These are phyloP conservation scores for Zopfochytrium polystomum DNA, from an alignment of 371 early-diverging fungal genomes.

Conservation along the genomic window DNA sequence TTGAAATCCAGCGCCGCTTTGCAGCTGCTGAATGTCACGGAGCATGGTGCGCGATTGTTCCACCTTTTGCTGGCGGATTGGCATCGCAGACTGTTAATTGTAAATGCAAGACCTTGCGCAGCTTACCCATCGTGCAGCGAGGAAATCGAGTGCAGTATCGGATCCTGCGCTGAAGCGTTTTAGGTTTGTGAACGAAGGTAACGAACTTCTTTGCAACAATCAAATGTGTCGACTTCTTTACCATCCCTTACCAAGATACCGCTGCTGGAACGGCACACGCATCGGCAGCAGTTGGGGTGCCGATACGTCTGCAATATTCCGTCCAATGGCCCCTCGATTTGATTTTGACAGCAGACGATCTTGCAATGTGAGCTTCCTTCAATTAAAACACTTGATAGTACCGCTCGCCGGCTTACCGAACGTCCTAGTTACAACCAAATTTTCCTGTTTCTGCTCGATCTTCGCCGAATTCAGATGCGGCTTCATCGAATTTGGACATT, in stretches of 20 bases:
- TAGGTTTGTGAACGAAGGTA: constrained; percentile 11
- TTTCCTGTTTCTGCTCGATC: constrained; percentile 60
- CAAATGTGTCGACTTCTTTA: neutral
- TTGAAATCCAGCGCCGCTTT: constrained; percentile 39
- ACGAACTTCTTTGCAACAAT: neutral
- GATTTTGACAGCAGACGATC: constrained; percentile 59
- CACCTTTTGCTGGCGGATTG: neutral
- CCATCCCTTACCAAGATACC: neutral
- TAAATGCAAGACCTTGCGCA: no score
- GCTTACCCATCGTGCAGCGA: no score
- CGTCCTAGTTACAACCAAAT: constrained; percentile 38
- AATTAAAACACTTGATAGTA: neutral
- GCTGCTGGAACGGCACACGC: constrained; percentile 24
- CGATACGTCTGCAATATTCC: constrained; percentile 57
- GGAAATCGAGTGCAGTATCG: neutral
- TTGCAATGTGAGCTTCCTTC: constrained; percentile 39
- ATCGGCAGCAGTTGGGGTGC: constrained; percentile 53
- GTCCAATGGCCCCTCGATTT: constrained; percentile 74
- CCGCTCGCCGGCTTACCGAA: neutral
- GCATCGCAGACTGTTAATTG: no score
- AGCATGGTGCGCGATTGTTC: constrained; percentile 18
- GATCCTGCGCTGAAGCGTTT: constrained; percentile 3
- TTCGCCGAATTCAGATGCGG: constrained; percentile 48
- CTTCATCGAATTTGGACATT: constrained; percentile 46
- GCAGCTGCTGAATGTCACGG: constrained; percentile 42